A percentile compares a stretch with the other conserved stretches of the same genome.
These are phyloP conservation scores for Aspergillus costaricaensis DNA, from an alignment of 2,329 filamentous ascomycete genomes.

Conservation along the genomic window DNA sequence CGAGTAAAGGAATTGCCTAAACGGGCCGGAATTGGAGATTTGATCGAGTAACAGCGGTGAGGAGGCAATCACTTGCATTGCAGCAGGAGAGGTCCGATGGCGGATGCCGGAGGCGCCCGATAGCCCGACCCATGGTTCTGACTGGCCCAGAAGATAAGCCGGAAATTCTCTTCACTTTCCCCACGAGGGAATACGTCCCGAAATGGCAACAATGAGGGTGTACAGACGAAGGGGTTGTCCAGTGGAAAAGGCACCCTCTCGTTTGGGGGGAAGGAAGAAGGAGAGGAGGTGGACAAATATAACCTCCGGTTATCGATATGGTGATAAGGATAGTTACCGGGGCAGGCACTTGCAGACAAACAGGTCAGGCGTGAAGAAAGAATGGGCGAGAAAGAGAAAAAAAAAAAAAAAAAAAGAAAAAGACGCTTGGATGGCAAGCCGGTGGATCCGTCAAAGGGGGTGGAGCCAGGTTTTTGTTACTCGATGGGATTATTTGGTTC, in stretches of 20 bases:
- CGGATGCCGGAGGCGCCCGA: constrained; percentile 35
- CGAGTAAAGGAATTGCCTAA: constrained; percentile 24
- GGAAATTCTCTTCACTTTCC: constrained; percentile 1
- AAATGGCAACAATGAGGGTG: constrained; percentile 30
- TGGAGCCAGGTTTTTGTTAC: constrained; percentile 18
- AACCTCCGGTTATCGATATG: constrained; percentile 1
- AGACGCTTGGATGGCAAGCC: not conserved
- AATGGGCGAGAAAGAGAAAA: not conserved
- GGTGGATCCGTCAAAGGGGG: constrained; percentile 1
- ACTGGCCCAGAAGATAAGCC: not conserved
- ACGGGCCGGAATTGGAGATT: constrained; percentile 27
- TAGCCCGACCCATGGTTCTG: constrained; percentile 19
- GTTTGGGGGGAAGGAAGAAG: not conserved
- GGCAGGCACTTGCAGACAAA: not conserved
- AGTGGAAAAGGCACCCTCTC: not conserved
- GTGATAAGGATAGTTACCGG: not conserved
- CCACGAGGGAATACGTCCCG: constrained; percentile 5
- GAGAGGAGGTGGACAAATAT: not conserved
- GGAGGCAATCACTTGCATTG: constrained; percentile 5
- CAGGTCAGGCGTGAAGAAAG: not conserved
- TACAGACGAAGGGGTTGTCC: constrained; percentile 3
- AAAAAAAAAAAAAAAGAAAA: not conserved
- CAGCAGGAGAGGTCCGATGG: constrained; percentile 17
- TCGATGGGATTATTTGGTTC: constrained; percentile 15
- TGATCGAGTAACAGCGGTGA: constrained; percentile 30